These are phyloP conservation scores for Rhodotorula sp. DNA, from an alignment of 1,284 basidiomycete genomes.

Conservation along the genomic window DNA sequence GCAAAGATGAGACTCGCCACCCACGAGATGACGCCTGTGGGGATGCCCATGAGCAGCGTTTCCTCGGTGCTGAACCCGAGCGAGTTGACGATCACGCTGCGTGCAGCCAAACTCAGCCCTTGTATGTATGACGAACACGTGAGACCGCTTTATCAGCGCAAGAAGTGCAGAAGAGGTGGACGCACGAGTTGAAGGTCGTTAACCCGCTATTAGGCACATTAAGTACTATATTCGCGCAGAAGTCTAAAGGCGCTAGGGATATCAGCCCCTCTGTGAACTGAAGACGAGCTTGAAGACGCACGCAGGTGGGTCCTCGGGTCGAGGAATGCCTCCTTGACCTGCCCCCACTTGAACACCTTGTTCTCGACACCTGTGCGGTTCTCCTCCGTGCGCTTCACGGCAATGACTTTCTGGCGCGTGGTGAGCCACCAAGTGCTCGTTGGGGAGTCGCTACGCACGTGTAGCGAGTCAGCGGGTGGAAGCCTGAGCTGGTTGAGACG, in stretches of 20 bases:
- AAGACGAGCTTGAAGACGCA: too few species aligned
- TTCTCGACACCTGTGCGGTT: conserved; percentile 47
- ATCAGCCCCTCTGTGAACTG: too few species aligned
- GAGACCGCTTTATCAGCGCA: too few species aligned
- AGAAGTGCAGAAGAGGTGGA: too few species aligned
- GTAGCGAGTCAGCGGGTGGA: too few species aligned
- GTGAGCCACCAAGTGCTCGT: conserved; percentile 41
- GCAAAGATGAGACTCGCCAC: conserved; percentile 43
- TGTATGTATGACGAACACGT: too few species aligned
- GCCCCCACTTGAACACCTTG: conserved; percentile 41
- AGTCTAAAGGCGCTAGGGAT: not conserved
- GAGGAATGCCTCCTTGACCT: conserved; percentile 44
- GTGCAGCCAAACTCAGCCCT: too few species aligned
- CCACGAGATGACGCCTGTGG: conserved; percentile 49
- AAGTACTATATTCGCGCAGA: not conserved
- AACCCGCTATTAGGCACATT: not conserved
- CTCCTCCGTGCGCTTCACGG: conserved; percentile 12
- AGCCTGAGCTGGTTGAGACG: too few species aligned
- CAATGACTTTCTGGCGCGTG: conserved; percentile 34
- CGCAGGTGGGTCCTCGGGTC: conserved; percentile 20
- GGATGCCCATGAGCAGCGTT: conserved; percentile 31
- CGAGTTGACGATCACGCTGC: conserved; percentile 16
- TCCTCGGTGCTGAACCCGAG: conserved; percentile 21
- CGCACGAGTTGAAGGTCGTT: conserved; percentile 15
- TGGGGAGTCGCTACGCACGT: conserved; percentile 31